Evolutionary conservation across 1,284 basidiomycete genomes (phyloP), one percentile per base, ranked within the genome.

Genomic region (Trametes sp.): DNA sequence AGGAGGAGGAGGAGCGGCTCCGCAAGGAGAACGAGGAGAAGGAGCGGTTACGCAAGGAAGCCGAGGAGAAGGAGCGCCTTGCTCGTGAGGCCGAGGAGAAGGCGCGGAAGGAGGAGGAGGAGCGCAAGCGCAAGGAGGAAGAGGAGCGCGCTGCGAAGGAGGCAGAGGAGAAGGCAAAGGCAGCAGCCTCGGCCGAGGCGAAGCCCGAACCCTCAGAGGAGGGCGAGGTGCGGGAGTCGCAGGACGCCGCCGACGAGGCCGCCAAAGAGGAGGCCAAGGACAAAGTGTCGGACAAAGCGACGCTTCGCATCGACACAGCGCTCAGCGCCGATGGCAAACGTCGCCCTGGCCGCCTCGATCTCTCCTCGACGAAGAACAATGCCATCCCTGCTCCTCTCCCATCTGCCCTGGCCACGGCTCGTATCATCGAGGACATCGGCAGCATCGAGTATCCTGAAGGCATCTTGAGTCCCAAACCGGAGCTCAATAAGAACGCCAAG

Each of bases 401-500:
- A 19, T 90, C 89, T 44, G 89, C 91, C 9, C 82, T 93, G 41
- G 84, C 87, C 36, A 87, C 88, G 31, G 94, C 94, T 35, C 85
- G 88, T 49, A 83, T 87, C 62, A 98, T 99, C 69, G 90, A 95
- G 62, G 90, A 97, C 76, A 84, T 99, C 55, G 83, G 81, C 45
- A 81, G 85, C 59, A 85, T 98, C 51, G 78, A 84, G 24, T 99
- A 99, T 74, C 96, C 96, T 4, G 87, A 88, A 61, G 88, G 92
- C 49, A 86, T 96, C 75, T 84, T 85, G 75, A 94, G 95, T 65
- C 97, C 96, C 4, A 87, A 86, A 69, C 79, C 90, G 9, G 93
- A 95, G 72, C 89, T 98, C 70, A 98, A 98, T 77, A 82, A 86
- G 62, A 87, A 91, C 63, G 91, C 91, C 19, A 90, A 92, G 72